Evolutionary conservation across 139 green algal species (phyloP).

Genomic region (Diplosphaera chodatii): DNA sequence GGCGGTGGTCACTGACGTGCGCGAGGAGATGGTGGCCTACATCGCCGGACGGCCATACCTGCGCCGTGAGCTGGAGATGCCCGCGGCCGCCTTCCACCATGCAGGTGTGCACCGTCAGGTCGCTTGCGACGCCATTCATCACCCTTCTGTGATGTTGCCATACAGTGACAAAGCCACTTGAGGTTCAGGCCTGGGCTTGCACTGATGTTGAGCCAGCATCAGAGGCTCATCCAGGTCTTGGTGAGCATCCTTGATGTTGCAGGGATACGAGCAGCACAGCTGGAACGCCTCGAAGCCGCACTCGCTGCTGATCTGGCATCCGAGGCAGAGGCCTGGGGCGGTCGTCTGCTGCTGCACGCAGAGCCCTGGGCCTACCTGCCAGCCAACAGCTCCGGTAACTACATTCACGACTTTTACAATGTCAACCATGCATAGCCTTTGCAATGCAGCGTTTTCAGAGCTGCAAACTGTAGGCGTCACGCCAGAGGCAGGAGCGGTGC

Average conservation of each 20-base stretch:
- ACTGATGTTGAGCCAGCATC: too few relatives aligned
- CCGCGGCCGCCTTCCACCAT: conserved; percentile 74
- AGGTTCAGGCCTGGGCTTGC: too few relatives aligned
- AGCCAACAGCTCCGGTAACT: not conserved
- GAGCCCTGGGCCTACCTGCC: conserved; percentile 18
- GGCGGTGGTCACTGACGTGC: conserved; percentile 75
- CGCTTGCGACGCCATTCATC: too few relatives aligned
- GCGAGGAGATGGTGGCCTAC: conserved; percentile 88
- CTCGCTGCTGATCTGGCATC: conserved; percentile 38
- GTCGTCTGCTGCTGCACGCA: conserved; percentile 69
- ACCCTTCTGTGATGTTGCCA: too few relatives aligned
- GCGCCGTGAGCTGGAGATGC: conserved; percentile 81
- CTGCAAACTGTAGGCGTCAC: too few relatives aligned
- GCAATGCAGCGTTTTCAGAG: too few relatives aligned
- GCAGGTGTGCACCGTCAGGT: too few relatives aligned
- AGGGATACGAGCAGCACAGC: conserved; percentile 55
- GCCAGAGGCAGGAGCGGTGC: too few relatives aligned
- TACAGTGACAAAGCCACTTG: too few relatives aligned
- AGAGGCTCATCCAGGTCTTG: too few relatives aligned
- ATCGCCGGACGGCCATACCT: conserved; percentile 71
- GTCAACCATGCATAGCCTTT: too few relatives aligned
- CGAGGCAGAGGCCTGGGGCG: conserved; percentile 57
- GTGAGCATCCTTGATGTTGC: not conserved
- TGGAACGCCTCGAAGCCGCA: conserved; percentile 52
- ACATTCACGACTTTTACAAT: too few relatives aligned